Base-by-base conservation (phyloP, 2,329 filamentous ascomycete species). In the Ascochyta fabae region DNA sequence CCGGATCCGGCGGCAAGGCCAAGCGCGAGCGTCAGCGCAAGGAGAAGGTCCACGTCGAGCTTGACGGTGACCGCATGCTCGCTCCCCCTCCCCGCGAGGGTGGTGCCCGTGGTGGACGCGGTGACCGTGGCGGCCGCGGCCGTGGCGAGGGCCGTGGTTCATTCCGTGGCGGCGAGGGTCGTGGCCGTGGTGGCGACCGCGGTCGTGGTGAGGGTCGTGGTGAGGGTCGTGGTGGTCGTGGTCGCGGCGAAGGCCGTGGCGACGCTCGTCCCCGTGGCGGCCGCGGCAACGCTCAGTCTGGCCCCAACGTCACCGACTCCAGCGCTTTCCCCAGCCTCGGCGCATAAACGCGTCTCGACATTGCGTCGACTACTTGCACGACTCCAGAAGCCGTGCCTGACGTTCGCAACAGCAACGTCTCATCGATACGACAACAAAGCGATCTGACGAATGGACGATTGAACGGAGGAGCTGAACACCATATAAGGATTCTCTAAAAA, bases 1-100 rank as follows among this genome's bases (percentile, higher is more conserved):
- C 89, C 71, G 87, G 84, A 68, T 78, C 84, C 65, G 83, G 82
- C 61, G 89, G 88, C 81, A 97, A 97, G 88, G 79, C 86, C 77
- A 81, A 80, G 75, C 90, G 91, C 75, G 87, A 94, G 83, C 91
- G 92, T 75, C 89, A 94, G 83, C 89, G 90, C 82, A 95, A 95
- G 86, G 86, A 90, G 81, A 97, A 97, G 89, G 86, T 91, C 79
- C 79, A 90, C 76, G 77, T 98, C 71, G 92, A 96, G 74, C 91
- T 97, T 65, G 93, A 96, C 79, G 87, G 92, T 60, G 75, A 81
- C 86, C 90, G 72, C 48, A 70, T 75, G 59, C 73, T 73, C 59
- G 63, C 69, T 70, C 67, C 67, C 69, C 90, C 94, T 81, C 83
- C 85, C 51, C 70, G 73, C 53, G 70, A 72, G 59, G 62, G 62